phyloP scores from a whole-genome alignment of 768 basidiomycete genomes.

The Leccinellum rugosiceps region DNA sequence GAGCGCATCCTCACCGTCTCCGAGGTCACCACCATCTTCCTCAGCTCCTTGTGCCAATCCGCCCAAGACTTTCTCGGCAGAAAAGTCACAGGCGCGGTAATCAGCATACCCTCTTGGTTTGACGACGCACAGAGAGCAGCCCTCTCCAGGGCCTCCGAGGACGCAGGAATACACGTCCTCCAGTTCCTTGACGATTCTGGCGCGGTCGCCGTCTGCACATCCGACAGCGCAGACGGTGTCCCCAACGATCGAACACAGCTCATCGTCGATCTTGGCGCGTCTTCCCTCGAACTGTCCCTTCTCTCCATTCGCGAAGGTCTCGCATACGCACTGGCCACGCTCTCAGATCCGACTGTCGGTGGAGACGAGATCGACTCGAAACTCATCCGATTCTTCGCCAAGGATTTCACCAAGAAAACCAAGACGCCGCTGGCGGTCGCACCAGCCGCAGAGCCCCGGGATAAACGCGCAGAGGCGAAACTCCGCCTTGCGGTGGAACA shows the following conservation, averaged over 20 bases:
- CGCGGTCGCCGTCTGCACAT: slow-evolving; percentile 59
- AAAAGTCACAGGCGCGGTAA: slow-evolving; percentile 74
- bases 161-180: slow-evolving; percentile 79
- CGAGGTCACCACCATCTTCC: slow-evolving; percentile 83
- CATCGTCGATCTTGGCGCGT: slow-evolving; percentile 77
- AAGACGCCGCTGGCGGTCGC: slow-evolving; percentile 67
- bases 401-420: slow-evolving; percentile 97
- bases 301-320: slow-evolving; percentile 77
- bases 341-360: slow-evolving; percentile 45
- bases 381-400: slow-evolving; percentile 86
- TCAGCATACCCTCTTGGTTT: slow-evolving; percentile 80
- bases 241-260: slow-evolving; percentile 70
- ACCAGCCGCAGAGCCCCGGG: slow-evolving; percentile 53
- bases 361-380: slow-evolving; percentile 76
- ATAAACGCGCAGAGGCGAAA: slow-evolving; percentile 90
- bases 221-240: slow-evolving; percentile 40
- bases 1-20: slow-evolving; percentile 76
- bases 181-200: slow-evolving; percentile 88
- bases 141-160: slow-evolving; percentile 67
- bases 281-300: slow-evolving; percentile 64
- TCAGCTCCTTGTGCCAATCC: slow-evolving; percentile 77
- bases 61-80: slow-evolving; percentile 90
- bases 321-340: slow-evolving; percentile 56
- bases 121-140: slow-evolving; percentile 64
- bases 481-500: slow-evolving; percentile 90